Evolutionary conservation across 2,329 filamentous ascomycete species (phyloP).

Genomic region (Aspergillus pseudoglaucus): DNA sequence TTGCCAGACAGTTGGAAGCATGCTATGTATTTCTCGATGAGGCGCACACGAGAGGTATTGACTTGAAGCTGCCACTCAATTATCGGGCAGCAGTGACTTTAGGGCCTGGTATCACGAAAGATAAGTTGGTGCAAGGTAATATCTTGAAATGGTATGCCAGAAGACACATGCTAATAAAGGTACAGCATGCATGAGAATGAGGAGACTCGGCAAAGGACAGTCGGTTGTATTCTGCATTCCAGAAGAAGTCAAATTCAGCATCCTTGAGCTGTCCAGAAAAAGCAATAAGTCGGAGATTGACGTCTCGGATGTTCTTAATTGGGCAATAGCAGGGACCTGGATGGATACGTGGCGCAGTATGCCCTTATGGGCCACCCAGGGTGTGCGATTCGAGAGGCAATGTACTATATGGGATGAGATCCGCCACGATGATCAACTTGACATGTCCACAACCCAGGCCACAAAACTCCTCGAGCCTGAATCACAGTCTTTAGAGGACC

Average conservation of each 20-base stretch:
- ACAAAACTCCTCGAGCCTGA: conserved; percentile 46
- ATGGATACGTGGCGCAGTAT: conserved; percentile 56
- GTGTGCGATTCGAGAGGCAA: conserved; percentile 44
- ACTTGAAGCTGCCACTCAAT: conserved; percentile 53
- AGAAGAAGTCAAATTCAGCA: conserved; percentile 52
- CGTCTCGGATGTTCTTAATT: conserved; percentile 52
- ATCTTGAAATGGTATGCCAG: not conserved
- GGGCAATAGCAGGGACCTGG: conserved; percentile 52
- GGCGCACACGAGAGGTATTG: conserved; percentile 63
- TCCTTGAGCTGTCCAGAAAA: conserved; percentile 26
- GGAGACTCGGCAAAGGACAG: conserved; percentile 61
- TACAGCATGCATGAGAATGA: conserved; percentile 62
- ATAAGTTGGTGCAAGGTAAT: conserved; percentile 61
- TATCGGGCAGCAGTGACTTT: conserved; percentile 64
- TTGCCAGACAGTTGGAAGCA: conserved; percentile 46
- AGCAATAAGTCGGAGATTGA: conserved; percentile 26
- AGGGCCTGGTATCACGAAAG: conserved; percentile 60
- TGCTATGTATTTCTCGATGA: conserved; percentile 67
- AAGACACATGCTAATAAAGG: conserved; percentile 16
- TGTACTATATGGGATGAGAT: conserved; percentile 24
- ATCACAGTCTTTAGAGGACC: not conserved
- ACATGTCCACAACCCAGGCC: conserved; percentile 25
- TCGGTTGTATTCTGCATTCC: conserved; percentile 57
- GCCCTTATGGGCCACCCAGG: conserved; percentile 57
- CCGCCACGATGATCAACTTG: not conserved